A percentile compares a stretch with the other conserved stretches of the same genome.
Conservation (phyloP, 2,329 filamentous ascomycete genomes). For the Rhinocladiella mackenziei region DNA sequence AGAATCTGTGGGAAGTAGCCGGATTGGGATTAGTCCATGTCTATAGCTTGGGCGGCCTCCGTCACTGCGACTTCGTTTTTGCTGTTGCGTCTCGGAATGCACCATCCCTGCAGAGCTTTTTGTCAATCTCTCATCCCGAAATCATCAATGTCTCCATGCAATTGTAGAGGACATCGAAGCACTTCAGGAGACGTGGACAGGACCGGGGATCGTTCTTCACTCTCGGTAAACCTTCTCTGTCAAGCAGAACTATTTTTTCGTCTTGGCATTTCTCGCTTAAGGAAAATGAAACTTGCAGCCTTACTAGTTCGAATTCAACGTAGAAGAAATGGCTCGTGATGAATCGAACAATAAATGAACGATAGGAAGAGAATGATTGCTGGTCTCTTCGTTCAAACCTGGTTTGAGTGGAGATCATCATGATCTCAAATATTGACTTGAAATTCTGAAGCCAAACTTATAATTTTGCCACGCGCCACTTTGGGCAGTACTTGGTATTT, state of each 20-base stretch:
- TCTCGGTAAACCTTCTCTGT: constrained; percentile 14
- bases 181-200: too few species aligned
- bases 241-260: neutral
- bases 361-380: constrained; percentile 49
- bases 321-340: constrained; percentile 41
- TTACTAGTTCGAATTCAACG: constrained; percentile 7
- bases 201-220: too few species aligned
- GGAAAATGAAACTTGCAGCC: constrained; percentile 10
- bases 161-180: too few species aligned
- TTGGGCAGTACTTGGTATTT: too few species aligned
- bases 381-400: constrained; percentile 13
- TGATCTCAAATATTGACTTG: constrained; percentile 34
- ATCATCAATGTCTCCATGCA: too few species aligned
- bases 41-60: too few species aligned
- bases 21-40: constrained; percentile 10
- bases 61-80: too few species aligned
- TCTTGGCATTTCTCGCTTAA: constrained; percentile 14
- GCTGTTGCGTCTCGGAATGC: too few species aligned
- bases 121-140: too few species aligned
- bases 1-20: too few species aligned
- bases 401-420: constrained; percentile 5
- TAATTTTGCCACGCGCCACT: too few species aligned
- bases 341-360: constrained; percentile 38
- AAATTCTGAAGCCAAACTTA: constrained; percentile 22
- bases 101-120: too few species aligned